Percentiles rank a stretch among this genome's conserved stretches.
These are phyloP conservation scores for Cystofilobasidium capitatum DNA, from an alignment of 768 basidiomycete species.

Conservation along the genomic window DNA sequence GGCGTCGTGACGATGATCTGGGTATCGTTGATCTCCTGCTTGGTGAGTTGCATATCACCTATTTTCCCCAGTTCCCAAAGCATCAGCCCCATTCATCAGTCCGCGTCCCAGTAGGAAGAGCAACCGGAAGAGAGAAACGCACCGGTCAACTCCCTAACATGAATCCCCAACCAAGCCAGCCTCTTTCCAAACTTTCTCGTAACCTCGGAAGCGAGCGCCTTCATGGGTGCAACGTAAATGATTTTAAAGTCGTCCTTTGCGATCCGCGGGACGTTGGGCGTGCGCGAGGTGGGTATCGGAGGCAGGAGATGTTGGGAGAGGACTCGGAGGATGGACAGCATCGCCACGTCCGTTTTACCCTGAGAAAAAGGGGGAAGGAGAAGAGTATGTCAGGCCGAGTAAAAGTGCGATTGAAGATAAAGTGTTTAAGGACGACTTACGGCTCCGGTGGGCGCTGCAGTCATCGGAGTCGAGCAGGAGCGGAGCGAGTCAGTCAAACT, in stretches of 20 bases:
- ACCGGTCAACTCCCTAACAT: slow-evolving; percentile 86
- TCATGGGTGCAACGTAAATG: slow-evolving; percentile 99
- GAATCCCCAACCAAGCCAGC: slow-evolving; percentile 73
- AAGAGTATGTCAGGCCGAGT: slow-evolving; percentile 6
- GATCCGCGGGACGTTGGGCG: slow-evolving; percentile 48
- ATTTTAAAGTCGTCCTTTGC: slow-evolving; percentile 75
- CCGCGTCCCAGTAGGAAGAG: background rate
- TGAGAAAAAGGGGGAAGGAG: slow-evolving; percentile 35
- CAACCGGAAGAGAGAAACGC: slow-evolving; percentile 24
- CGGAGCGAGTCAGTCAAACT: slow-evolving; percentile 6
- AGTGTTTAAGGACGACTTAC: slow-evolving; percentile 46
- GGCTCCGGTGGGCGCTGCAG: slow-evolving; percentile 91
- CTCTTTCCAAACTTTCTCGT: slow-evolving; percentile 85
- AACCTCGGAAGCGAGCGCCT: slow-evolving; percentile 91
- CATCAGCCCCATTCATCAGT: background rate
- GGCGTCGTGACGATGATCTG: slow-evolving; percentile 98
- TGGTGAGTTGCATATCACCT: slow-evolving; percentile 95
- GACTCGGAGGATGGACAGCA: slow-evolving; percentile 83
- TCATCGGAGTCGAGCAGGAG: no score
- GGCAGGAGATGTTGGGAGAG: slow-evolving; percentile 56
- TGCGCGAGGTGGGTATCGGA: slow-evolving; percentile 31
- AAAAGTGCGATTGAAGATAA: background rate
- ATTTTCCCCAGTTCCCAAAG: background rate
- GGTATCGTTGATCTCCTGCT: slow-evolving; percentile 83
- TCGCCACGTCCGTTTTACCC: slow-evolving; percentile 99